Evolutionary conservation across 2,329 filamentous ascomycete species (phyloP).

Genomic region (Dothidotthia symphoricarpi): DNA sequence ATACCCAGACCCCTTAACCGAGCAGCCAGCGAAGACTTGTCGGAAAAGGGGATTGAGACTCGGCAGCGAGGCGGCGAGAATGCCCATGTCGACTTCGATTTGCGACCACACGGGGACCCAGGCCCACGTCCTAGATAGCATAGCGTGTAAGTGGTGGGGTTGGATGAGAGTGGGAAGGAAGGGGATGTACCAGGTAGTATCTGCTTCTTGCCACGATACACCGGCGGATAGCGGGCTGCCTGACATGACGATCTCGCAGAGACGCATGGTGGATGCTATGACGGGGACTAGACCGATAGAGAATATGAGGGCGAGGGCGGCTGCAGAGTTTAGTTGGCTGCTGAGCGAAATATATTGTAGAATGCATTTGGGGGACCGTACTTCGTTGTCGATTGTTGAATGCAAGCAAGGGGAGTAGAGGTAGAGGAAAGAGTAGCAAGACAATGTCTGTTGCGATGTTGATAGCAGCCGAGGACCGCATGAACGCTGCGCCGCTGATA

Average conservation of each 20-base stretch:
- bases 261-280: slow-evolving; percentile 27
- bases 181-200: slow-evolving; percentile 21
- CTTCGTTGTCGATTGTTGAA: slow-evolving; percentile 28
- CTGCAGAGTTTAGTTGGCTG: too few relatives aligned
- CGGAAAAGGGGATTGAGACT: slow-evolving; percentile 26
- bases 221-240: slow-evolving; percentile 9
- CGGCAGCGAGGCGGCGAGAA: slow-evolving; percentile 29
- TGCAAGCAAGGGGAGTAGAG: slow-evolving; percentile 22
- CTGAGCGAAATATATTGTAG: too few relatives aligned
- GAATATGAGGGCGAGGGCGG: slow-evolving; percentile 26
- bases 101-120: slow-evolving; percentile 35
- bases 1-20: too few relatives aligned
- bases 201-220: slow-evolving; percentile 16
- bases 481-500: slow-evolving; percentile 19
- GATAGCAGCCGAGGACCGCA: slow-evolving; percentile 22
- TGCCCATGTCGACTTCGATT: slow-evolving; percentile 32
- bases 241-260: slow-evolving; percentile 26
- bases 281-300: slow-evolving; percentile 29
- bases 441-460: slow-evolving; percentile 27
- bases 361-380: too few relatives aligned
- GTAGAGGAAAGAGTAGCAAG: slow-evolving; percentile 25
- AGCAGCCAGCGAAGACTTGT: slow-evolving; percentile 2
- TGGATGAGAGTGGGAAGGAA: neutral
- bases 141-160: neutral
- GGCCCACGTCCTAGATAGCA: slow-evolving; percentile 13